phyloP scores from a whole-genome alignment of 495 filamentous ascomycete species.

The Trichocladium uniseriatum region DNA sequence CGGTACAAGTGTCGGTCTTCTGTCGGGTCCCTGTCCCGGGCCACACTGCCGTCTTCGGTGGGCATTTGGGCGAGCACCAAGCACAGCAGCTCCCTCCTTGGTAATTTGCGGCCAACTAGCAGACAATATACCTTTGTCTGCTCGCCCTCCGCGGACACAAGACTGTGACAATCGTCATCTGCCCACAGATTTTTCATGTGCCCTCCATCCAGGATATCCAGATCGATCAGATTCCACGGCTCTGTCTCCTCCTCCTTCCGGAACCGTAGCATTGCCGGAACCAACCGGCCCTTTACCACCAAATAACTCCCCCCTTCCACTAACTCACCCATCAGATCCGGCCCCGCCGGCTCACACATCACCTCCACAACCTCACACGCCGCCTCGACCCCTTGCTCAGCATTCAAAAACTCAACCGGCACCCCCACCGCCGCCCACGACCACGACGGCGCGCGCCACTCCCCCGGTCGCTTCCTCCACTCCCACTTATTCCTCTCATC shows the following conservation, averaged over 20 bases:
- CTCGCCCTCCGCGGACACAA: background rate
- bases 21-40: background rate
- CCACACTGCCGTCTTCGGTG: no score
- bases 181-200: conserved; percentile 11
- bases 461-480: background rate
- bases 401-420: conserved; percentile 3
- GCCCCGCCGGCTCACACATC: background rate
- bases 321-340: conserved; percentile 12
- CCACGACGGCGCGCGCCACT: conserved; percentile 20
- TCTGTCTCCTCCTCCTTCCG: background rate
- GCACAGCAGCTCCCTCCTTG: conserved; percentile 2
- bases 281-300: background rate
- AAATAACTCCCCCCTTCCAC: background rate
- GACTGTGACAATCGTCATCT: conserved; percentile 5
- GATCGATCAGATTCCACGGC: conserved; percentile 3
- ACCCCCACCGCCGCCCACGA: conserved; percentile 13
- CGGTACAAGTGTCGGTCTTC: background rate
- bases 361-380: conserved; percentile 9
- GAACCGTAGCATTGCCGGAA: conserved; percentile 4
- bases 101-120: conserved; percentile 1
- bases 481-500: no score
- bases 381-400: background rate
- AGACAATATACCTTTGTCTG: conserved; percentile 1
- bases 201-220: conserved; percentile 1
- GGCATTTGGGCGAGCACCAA: conserved; percentile 1